These are phyloP conservation scores for Crataegus laevigata DNA, from an alignment of 306 rosid genomes.

Conservation along the genomic window DNA sequence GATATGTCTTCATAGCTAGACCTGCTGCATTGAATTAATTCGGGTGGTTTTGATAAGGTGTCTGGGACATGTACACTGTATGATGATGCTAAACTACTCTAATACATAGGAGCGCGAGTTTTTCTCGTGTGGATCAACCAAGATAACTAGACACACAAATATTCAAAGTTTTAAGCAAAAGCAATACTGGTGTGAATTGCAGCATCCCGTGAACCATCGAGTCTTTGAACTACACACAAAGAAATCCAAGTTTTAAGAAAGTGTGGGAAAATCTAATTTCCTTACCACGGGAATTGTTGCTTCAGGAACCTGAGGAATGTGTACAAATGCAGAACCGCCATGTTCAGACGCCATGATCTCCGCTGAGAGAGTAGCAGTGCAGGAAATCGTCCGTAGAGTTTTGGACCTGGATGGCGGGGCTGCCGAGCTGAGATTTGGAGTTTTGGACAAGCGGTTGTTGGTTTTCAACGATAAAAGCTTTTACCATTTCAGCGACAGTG, in stretches of 20 bases:
- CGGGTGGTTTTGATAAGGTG: conserved; percentile 83
- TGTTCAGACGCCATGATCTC: conserved; percentile 1
- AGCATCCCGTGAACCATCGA: too few species aligned
- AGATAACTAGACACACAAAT: too few species aligned
- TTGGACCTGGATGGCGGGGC: not conserved
- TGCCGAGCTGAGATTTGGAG: not conserved
- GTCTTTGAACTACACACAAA: not conserved
- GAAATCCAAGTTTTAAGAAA: not conserved
- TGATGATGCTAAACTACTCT: conserved; percentile 20
- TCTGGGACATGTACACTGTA: conserved; percentile 67
- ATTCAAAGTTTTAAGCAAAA: too few species aligned
- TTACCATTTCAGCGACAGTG: not conserved
- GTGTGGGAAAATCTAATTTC: not conserved
- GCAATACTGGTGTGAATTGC: too few species aligned
- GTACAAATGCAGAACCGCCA: conserved; percentile 48
- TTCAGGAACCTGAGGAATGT: conserved; percentile 65
- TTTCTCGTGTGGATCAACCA: too few species aligned
- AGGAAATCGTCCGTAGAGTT: not conserved
- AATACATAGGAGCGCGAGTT: too few species aligned
- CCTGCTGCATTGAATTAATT: conserved; percentile 70
- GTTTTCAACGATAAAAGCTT: not conserved
- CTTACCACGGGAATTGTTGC: conserved; percentile 80
- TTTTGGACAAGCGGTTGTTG: not conserved
- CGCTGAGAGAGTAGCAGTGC: not conserved
- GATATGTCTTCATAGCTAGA: conserved; percentile 58